Conservation (phyloP, 192 early-diverging fungal species). For the Rhizoclosmatium sp. region DNA sequence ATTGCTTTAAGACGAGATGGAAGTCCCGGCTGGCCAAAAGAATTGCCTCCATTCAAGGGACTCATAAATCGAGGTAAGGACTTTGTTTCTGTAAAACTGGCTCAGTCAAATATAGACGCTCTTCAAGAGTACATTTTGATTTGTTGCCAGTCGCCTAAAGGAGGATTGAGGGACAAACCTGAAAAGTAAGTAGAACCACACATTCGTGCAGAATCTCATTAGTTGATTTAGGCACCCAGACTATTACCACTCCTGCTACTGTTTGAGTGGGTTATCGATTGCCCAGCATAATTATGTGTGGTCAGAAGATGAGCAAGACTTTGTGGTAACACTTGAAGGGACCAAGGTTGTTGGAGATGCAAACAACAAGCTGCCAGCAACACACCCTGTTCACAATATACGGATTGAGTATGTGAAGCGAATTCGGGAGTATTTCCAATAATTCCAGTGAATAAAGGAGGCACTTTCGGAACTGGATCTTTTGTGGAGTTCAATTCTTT, state of each 20-base stretch:
- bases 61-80: slow-evolving; percentile 42
- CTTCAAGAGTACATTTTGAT: slow-evolving; percentile 90
- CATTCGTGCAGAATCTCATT: background rate
- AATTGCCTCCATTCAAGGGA: slow-evolving; percentile 6
- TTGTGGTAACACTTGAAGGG: slow-evolving; percentile 49
- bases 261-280: slow-evolving; percentile 83
- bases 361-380: slow-evolving; percentile 53
- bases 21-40: slow-evolving; percentile 11
- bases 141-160: slow-evolving; percentile 77
- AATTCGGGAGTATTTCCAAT: slow-evolving; percentile 44
- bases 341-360: slow-evolving; percentile 3
- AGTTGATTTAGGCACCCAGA: slow-evolving; percentile 66
- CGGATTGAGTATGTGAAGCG: slow-evolving; percentile 50
- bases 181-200: slow-evolving; percentile 63
- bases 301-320: slow-evolving; percentile 44
- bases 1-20: slow-evolving; percentile 26
- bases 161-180: slow-evolving; percentile 94
- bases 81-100: background rate
- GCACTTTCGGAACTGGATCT: too few species aligned
- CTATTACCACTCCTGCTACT: slow-evolving; percentile 96
- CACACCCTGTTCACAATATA: slow-evolving; percentile 81
- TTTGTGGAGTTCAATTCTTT: too few species aligned
- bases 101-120: slow-evolving; percentile 54
- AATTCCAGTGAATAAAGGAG: background rate
- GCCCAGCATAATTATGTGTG: slow-evolving; percentile 77